Conservation (phyloP, 208 protist species). For the Trypanosoma avium region DNA sequence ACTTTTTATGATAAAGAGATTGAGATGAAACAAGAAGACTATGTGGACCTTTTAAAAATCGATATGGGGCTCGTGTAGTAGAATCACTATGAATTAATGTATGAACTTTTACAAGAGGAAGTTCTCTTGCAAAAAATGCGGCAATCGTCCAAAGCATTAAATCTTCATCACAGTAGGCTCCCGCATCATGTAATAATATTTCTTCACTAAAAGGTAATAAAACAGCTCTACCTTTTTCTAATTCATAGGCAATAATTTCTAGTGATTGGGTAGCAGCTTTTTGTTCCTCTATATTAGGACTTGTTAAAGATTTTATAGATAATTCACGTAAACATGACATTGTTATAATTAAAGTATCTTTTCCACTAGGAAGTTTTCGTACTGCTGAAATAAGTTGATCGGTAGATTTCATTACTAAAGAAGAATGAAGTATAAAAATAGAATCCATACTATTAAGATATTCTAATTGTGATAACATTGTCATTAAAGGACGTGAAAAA, state of each 20-base stretch:
- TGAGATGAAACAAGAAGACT: conserved; percentile 32
- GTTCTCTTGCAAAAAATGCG: conserved; percentile 71
- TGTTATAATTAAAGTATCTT: conserved; percentile 75
- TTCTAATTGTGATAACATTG: conserved; percentile 46
- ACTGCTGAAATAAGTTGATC: conserved; percentile 53
- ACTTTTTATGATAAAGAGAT: conserved; percentile 57
- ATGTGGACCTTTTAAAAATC: conserved; percentile 64
- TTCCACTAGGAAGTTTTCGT: conserved; percentile 63
- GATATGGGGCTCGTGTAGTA: conserved; percentile 60
- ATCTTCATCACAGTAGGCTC: conserved; percentile 85
- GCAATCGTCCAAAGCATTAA: conserved; percentile 86
- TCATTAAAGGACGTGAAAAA: conserved; percentile 48
- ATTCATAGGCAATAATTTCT: conserved; percentile 68
- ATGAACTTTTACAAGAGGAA: conserved; percentile 78
- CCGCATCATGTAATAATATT: conserved; percentile 77
- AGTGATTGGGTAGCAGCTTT: conserved; percentile 43
- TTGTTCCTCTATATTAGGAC: conserved; percentile 29
- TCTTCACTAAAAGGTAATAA: conserved; percentile 77
- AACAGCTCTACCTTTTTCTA: conserved; percentile 59
- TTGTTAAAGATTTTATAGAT: conserved; percentile 33
- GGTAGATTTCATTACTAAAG: conserved; percentile 39
- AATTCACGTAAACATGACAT: conserved; percentile 58
- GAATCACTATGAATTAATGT: conserved; percentile 57
- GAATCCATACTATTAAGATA: conserved; percentile 61
- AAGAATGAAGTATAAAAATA: conserved; percentile 82